A percentile compares a stretch with the other conserved stretches of the same genome.
Evolutionary conservation across 352 stramenopile species (phyloP).

Genomic region (Lagenidium sp.): DNA sequence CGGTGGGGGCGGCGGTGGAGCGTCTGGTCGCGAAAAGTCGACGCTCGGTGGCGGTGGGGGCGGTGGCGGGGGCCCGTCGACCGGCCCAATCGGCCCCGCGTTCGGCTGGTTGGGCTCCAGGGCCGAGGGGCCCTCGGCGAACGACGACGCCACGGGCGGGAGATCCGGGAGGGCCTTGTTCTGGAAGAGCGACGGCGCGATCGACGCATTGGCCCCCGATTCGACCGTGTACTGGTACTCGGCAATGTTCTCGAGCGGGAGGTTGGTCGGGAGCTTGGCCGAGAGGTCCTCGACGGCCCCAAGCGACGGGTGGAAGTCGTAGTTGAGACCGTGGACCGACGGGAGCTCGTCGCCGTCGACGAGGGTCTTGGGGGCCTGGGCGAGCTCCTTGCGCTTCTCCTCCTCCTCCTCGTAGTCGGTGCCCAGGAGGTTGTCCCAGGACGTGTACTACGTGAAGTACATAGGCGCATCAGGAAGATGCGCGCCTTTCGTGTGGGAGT

Average conservation of each 20-base stretch:
- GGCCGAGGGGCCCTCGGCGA: conserved; percentile 52
- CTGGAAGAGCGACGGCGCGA: conserved; percentile 79
- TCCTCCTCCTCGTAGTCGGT: conserved; percentile 85
- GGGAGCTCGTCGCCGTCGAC: conserved; percentile 76
- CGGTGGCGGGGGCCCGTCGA: conserved; percentile 53
- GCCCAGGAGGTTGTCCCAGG: conserved; percentile 80
- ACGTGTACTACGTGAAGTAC: conserved; percentile 54
- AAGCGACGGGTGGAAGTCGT: conserved; percentile 69
- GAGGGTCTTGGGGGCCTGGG: conserved; percentile 66
- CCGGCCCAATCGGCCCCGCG: conserved; percentile 37
- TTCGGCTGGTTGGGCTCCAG: conserved; percentile 45
- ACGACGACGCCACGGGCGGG: conserved; percentile 44
- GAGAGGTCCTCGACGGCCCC: conserved; percentile 60
- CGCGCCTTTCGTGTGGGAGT: background rate
- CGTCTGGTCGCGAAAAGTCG: conserved; percentile 42
- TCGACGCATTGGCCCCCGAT: conserved; percentile 32
- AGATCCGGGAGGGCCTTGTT: conserved; percentile 70
- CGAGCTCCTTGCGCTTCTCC: conserved; percentile 76
- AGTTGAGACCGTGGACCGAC: conserved; percentile 59
- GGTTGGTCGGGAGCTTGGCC: conserved; percentile 64
- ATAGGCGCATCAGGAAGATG: background rate
- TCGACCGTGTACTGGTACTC: conserved; percentile 74
- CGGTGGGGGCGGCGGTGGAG: conserved; percentile 39
- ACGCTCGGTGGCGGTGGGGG: conserved; percentile 44
- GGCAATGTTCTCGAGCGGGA: conserved; percentile 72